Percentiles rank a stretch among this genome's conserved stretches.
Evolutionary conservation across 1,139 yeast genomes (phyloP).

Genomic region (Suhomyces taliae): DNA sequence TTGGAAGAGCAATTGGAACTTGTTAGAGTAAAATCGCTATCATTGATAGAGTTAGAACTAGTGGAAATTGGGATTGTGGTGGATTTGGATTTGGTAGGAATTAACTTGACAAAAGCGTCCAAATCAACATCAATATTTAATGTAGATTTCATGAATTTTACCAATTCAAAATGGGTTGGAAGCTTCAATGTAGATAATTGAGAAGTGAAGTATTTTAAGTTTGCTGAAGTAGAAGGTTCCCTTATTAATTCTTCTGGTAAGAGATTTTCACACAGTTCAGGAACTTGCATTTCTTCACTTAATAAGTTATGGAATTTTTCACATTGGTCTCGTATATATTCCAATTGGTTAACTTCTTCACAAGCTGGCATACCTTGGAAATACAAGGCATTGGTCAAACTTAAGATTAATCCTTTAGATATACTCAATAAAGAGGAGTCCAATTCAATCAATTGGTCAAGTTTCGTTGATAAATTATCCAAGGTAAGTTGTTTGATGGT

Average conservation of each 20-base stretch:
- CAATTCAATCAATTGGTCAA: conserved; percentile 12
- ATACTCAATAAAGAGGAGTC: conserved; percentile 6
- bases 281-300: conserved; percentile 2
- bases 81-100: conserved; percentile 12
- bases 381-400: not conserved
- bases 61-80: conserved; percentile 4
- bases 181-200: conserved; percentile 1
- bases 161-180: conserved; percentile 13
- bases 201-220: conserved; percentile 2
- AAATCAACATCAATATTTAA: conserved; percentile 9
- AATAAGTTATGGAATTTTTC: not conserved
- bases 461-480: conserved; percentile 15
- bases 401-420: conserved; percentile 1
- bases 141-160: conserved; percentile 12
- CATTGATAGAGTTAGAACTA: conserved; percentile 11
- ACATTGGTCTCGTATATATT: conserved; percentile 3
- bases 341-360: conserved; percentile 7
- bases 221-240: not conserved
- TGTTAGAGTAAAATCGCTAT: conserved; percentile 12
- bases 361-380: not conserved
- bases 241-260: not conserved
- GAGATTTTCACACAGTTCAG: not conserved
- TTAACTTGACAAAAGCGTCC: conserved; percentile 15
- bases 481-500: conserved; percentile 16
- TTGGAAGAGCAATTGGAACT: conserved; percentile 6